Evolutionary conservation across 2,329 filamentous ascomycete species (phyloP).

Genomic region (Ceratocystis alfenasii): DNA sequence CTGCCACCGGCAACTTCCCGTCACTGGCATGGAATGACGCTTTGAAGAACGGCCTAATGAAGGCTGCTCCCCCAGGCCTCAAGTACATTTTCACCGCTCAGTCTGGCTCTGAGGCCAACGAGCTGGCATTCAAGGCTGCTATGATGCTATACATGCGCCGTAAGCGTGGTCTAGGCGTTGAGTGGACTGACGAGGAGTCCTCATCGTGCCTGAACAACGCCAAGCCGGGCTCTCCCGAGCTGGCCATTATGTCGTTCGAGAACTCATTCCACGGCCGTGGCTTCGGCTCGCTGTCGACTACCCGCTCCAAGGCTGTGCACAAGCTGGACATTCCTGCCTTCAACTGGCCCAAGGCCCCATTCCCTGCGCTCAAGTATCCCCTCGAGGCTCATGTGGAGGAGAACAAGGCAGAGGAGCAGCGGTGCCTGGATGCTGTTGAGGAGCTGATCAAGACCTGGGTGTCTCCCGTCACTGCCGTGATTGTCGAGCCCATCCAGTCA

Average conservation of each 20-base stretch:
- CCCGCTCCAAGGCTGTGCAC: conserved; percentile 71
- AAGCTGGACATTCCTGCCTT: conserved; percentile 83
- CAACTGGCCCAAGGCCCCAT: conserved; percentile 80
- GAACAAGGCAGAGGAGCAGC: conserved; percentile 70
- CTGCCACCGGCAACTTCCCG: conserved; percentile 83
- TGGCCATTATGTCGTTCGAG: conserved; percentile 83
- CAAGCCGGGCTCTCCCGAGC: conserved; percentile 57
- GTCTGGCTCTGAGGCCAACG: conserved; percentile 84
- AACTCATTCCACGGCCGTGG: conserved; percentile 79
- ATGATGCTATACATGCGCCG: conserved; percentile 78
- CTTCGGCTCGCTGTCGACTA: conserved; percentile 66
- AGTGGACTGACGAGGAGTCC: conserved; percentile 70
- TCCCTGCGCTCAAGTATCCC: conserved; percentile 77
- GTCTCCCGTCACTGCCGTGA: conserved; percentile 65
- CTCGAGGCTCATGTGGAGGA: conserved; percentile 67
- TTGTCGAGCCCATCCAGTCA: conserved; percentile 85
- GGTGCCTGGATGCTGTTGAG: conserved; percentile 73
- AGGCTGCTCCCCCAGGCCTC: conserved; percentile 69
- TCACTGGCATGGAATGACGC: conserved; percentile 71
- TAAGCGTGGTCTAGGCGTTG: conserved; percentile 68
- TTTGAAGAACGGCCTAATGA: conserved; percentile 67
- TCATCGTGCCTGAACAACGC: conserved; percentile 68
- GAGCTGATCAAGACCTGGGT: conserved; percentile 67
- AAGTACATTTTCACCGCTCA: conserved; percentile 85
- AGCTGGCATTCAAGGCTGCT: conserved; percentile 87